phyloP scores from a whole-genome alignment of 257 asterid genomes.

The Thymus quinquecostatus region DNA sequence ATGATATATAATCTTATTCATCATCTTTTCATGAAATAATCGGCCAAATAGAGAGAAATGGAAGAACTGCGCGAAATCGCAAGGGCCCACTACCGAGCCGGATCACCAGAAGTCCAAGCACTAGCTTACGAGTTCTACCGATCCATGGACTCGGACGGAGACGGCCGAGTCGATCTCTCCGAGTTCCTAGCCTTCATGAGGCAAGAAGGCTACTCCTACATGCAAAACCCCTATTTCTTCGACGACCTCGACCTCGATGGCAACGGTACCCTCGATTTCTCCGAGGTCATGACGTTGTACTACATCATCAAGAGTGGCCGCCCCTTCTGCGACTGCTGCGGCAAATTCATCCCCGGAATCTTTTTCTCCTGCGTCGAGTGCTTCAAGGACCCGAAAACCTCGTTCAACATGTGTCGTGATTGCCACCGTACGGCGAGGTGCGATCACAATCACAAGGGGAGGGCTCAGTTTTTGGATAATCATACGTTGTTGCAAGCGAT shows the following conservation, averaged over 20 bases:
- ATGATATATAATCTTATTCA: background rate
- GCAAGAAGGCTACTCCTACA: slow-evolving; percentile 31
- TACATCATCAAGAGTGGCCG: slow-evolving; percentile 40
- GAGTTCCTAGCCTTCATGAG: slow-evolving; percentile 37
- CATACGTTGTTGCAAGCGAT: slow-evolving; percentile 22
- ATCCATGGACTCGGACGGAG: slow-evolving; percentile 35
- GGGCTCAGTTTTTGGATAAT: slow-evolving; percentile 24
- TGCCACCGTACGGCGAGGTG: slow-evolving; percentile 12
- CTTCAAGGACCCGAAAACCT: background rate
- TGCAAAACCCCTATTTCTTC: slow-evolving; percentile 34
- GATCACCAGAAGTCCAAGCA: slow-evolving; percentile 35
- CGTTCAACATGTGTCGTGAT: slow-evolving; percentile 15
- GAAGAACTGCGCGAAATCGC: slow-evolving; percentile 41
- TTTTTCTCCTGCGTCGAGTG: slow-evolving; percentile 40
- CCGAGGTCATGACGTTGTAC: slow-evolving; percentile 35
- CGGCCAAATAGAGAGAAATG: slow-evolving; percentile 36
- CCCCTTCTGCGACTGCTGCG: slow-evolving; percentile 34
- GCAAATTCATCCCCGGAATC: slow-evolving; percentile 24
- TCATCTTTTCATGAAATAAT: background rate
- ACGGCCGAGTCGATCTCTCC: slow-evolving; percentile 22
- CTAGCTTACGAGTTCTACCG: slow-evolving; percentile 30
- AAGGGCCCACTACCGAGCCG: slow-evolving; percentile 32
- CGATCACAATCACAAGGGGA: slow-evolving; percentile 15
- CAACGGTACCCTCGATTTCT: slow-evolving; percentile 39
- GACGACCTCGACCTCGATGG: slow-evolving; percentile 28